Conservation (phyloP, 2,329 filamentous ascomycete species). For the Trichothecium sympodiale region DNA sequence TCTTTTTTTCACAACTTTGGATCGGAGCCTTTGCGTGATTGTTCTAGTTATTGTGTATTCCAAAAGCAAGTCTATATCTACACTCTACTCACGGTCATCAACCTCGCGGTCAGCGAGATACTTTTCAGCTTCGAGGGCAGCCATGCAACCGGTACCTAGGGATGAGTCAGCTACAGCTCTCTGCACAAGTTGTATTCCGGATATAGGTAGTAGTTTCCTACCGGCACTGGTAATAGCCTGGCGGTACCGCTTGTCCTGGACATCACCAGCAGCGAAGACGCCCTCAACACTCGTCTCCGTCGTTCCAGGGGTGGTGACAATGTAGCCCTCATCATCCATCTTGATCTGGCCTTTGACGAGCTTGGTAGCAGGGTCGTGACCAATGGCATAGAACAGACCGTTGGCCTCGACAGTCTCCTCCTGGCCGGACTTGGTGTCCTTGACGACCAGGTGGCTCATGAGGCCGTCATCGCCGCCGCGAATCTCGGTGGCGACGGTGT, state of each 20-base stretch:
- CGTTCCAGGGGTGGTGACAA: constrained; percentile 79
- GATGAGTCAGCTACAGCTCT: constrained; percentile 1
- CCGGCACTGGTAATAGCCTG: constrained; percentile 97
- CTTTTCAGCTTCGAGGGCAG: constrained; percentile 91
- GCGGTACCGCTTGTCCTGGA: constrained; percentile 96
- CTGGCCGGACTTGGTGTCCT: constrained; percentile 64
- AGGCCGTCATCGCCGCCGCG: constrained; percentile 75
- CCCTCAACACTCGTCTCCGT: constrained; percentile 80
- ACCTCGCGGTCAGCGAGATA: constrained; percentile 68
- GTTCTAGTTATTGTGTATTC: too few relatives aligned
- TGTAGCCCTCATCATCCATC: constrained; percentile 82
- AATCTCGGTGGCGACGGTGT: constrained; percentile 71
- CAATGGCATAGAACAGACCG: constrained; percentile 94
- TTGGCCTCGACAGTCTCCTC: constrained; percentile 81
- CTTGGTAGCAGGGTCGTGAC: constrained; percentile 86
- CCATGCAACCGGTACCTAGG: constrained; percentile 82
- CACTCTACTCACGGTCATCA: constrained; percentile 6
- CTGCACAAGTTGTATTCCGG: background rate
- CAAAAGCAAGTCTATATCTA: constrained; percentile 2
- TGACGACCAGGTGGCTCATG: constrained; percentile 80
- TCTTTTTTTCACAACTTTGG: background rate
- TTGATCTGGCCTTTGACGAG: constrained; percentile 86
- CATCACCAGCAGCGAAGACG: constrained; percentile 93
- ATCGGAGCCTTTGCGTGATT: too few relatives aligned
- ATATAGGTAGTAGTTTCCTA: constrained; percentile 31